Base-by-base conservation (phyloP, 148 eudicot genomes). In the Cornus suecica region DNA sequence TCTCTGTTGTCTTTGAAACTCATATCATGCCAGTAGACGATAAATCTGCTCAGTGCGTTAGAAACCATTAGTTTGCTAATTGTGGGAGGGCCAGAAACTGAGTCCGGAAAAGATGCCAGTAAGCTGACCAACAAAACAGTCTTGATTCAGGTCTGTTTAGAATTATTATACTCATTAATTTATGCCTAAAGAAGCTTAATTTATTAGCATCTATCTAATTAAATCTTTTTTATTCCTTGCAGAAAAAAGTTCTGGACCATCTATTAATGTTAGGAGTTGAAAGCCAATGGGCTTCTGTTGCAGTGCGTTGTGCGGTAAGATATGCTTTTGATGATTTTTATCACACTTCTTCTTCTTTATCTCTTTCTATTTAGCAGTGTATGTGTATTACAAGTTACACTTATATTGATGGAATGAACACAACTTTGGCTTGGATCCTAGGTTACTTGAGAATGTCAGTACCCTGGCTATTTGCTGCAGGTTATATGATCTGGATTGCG, bases 271-370 rank as follows among this genome's bases (percentile, higher is more conserved):
- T 95, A 63, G 99, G 99, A 77, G 97, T 95, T 74, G 99, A 95
- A 84, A 91, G 97, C 79, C 99, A 89, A 77, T 93, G 99, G 97
- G 97, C 97, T 79, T 97, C 99, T 72, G 93, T 90, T 81, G 70
- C 91, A 79, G 88, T 93, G 72, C 99, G 92, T 78, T 92, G 97
- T 82, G 87, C 78, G 86, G 99, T 95, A 86, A 85, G 89, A 60
- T 76, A 13, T 48, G 54, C 54, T 48, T 48, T 16, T 48, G 18
- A 54, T 1, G 20, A 1, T 15, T 22, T 58, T 58, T 22, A n/a
- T 58, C 8, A 58, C 25, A n/a, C 42, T 23, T 28, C 22, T 23
- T 20, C 58, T 62, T 37, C 48, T 15, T 64, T 22, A 10, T n/a
- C 42, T 37, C 42, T 37, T 37, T 37, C 42, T 37, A 3, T 37